Evolutionary conservation across 257 asterid species (phyloP).

Genomic region (Prunella vulgaris): DNA sequence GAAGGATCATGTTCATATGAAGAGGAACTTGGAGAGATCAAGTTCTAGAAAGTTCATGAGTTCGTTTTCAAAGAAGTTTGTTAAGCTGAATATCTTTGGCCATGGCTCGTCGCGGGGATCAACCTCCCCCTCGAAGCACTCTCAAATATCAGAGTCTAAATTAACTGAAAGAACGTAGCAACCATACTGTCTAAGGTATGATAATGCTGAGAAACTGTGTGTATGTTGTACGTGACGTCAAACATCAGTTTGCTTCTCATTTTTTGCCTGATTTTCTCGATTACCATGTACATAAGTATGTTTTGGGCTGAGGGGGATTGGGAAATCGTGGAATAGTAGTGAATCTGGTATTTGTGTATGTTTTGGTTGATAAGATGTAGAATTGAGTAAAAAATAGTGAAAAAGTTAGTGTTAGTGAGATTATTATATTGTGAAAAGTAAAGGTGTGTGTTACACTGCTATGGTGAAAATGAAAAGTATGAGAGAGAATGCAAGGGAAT

Average conservation of each 20-base stretch:
- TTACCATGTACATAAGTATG: constrained; percentile 38
- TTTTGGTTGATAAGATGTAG: no score
- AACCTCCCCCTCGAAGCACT: constrained; percentile 74
- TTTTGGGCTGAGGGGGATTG: no score
- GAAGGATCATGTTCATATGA: constrained; percentile 91
- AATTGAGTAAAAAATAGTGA: no score
- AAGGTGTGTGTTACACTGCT: no score
- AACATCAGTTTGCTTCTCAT: neutral
- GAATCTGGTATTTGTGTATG: no score
- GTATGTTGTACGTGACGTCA: constrained; percentile 16
- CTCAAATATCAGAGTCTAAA: constrained; percentile 71
- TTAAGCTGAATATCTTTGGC: constrained; percentile 63
- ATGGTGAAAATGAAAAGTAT: no score
- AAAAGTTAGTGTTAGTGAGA: no score
- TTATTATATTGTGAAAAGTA: no score
- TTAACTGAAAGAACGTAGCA: constrained; percentile 49
- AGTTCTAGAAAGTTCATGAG: constrained; percentile 65
- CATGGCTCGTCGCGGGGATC: constrained; percentile 64
- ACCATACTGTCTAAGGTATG: constrained; percentile 9
- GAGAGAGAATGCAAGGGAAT: no score
- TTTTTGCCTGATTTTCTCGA: constrained; percentile 4
- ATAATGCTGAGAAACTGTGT: constrained; percentile 17
- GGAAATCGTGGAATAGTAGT: no score
- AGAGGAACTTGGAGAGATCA: constrained; percentile 81
- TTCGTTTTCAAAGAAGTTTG: constrained; percentile 69